A percentile compares a stretch with the other conserved stretches of the same genome.
phyloP scores from a whole-genome alignment of 306 rosid species.

The Sesbania bispinosa region DNA sequence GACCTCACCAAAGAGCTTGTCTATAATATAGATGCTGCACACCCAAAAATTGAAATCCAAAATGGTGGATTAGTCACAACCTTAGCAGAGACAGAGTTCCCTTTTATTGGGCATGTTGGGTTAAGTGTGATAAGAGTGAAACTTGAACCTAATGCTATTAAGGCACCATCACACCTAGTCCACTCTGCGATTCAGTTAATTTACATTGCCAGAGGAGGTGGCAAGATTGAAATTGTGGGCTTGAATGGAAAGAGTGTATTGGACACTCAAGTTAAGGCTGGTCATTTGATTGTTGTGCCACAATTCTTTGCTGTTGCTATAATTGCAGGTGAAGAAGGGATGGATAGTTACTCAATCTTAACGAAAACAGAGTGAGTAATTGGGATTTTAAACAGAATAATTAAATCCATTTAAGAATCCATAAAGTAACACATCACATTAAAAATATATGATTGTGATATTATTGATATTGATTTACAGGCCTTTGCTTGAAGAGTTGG shows the following conservation, averaged over 20 bases:
- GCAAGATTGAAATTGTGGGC: conserved; percentile 52
- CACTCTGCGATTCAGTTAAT: conserved; percentile 38
- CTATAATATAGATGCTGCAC: conserved; percentile 34
- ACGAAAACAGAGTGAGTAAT: conserved; percentile 43
- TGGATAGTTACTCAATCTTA: conserved; percentile 44
- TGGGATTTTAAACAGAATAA: neutral
- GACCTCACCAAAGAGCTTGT: conserved; percentile 21
- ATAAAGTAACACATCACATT: neutral
- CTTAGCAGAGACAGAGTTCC: conserved; percentile 35
- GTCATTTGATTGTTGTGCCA: conserved; percentile 58
- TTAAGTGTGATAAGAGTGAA: conserved; percentile 41
- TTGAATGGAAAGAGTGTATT: conserved; percentile 32
- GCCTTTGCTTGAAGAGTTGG: conserved; percentile 50
- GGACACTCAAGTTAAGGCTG: conserved; percentile 44
- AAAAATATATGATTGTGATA: neutral
- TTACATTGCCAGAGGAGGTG: conserved; percentile 49
- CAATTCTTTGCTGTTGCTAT: conserved; percentile 40
- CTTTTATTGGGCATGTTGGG: conserved; percentile 45
- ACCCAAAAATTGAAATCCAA: neutral
- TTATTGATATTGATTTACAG: conserved; percentile 25
- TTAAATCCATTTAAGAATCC: too few relatives aligned
- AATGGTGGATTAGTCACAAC: conserved; percentile 31
- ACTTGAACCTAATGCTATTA: conserved; percentile 35
- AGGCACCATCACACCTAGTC: conserved; percentile 35
- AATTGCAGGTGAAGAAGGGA: conserved; percentile 48